A percentile compares a stretch with the other conserved stretches of the same genome.
phyloP scores from a whole-genome alignment of 2,329 filamentous ascomycete species.

The Leptographium flavum region DNA sequence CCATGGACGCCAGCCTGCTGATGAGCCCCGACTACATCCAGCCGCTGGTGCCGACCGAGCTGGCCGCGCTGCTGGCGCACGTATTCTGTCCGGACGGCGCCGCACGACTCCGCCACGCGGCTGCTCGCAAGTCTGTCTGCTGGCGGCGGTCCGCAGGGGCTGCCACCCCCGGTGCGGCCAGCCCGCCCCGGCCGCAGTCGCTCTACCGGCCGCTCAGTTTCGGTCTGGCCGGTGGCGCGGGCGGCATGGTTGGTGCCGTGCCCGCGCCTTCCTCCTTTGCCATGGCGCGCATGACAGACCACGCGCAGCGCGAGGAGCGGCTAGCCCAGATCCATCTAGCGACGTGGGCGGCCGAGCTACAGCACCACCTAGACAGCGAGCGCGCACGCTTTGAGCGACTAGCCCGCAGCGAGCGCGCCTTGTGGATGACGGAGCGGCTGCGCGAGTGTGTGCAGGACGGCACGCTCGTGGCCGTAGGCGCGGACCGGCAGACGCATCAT shows the following conservation, averaged over 20 bases:
- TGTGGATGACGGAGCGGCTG: constrained; percentile 54
- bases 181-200: constrained; percentile 11
- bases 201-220: constrained; percentile 6
- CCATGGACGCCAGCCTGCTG: constrained; percentile 82
- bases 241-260: no score
- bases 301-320: constrained; percentile 19
- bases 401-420: constrained; percentile 45
- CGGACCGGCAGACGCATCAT: constrained; percentile 9
- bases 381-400: constrained; percentile 53
- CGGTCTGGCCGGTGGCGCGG: background rate
- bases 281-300: constrained; percentile 41
- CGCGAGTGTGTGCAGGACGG: constrained; percentile 55
- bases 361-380: constrained; percentile 61
- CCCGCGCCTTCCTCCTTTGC: constrained; percentile 32
- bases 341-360: constrained; percentile 71
- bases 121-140: constrained; percentile 66
- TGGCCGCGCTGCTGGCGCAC: constrained; percentile 51
- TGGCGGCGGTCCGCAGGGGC: constrained; percentile 38
- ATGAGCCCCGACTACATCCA: constrained; percentile 88
- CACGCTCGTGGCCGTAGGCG: constrained; percentile 35
- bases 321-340: constrained; percentile 47
- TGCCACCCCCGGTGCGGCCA: constrained; percentile 9
- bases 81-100: constrained; percentile 69
- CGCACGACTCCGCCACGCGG: constrained; percentile 66
- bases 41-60: constrained; percentile 64